A percentile compares a stretch with the other conserved stretches of the same genome.
Evolutionary conservation across 805 yeast species (phyloP).

Genomic region (Nakazawaea peltata): DNA sequence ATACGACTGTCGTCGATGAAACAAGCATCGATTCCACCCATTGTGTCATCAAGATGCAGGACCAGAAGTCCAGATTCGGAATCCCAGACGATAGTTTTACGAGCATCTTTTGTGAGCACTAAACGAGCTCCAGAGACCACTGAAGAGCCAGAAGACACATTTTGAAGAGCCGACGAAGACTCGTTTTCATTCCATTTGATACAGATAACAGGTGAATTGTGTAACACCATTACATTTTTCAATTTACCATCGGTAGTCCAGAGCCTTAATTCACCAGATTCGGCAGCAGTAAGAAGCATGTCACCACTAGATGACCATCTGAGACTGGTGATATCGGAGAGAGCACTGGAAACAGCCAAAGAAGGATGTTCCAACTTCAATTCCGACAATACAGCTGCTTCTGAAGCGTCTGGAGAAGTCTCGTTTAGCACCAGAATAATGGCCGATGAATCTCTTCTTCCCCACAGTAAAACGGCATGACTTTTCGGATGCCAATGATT

Average conservation of each 20-base stretch:
- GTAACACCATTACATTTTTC: slow-evolving; percentile 44
- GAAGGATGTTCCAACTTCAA: slow-evolving; percentile 8
- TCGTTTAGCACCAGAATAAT: slow-evolving; percentile 19
- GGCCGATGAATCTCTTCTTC: slow-evolving; percentile 27
- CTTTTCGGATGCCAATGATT: slow-evolving; percentile 51
- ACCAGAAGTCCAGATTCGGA: slow-evolving; percentile 41
- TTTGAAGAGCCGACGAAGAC: too few species aligned
- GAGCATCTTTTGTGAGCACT: slow-evolving; percentile 55
- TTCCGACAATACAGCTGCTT: not conserved
- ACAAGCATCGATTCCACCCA: slow-evolving; percentile 46
- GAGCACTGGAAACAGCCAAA: slow-evolving; percentile 4
- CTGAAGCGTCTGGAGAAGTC: slow-evolving; percentile 5
- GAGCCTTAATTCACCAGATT: slow-evolving; percentile 67
- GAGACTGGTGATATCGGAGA: slow-evolving; percentile 19
- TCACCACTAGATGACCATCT: slow-evolving; percentile 67
- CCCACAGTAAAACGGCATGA: slow-evolving; percentile 42
- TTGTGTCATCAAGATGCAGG: slow-evolving; percentile 32
- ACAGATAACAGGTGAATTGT: slow-evolving; percentile 44
- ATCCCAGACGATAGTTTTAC: slow-evolving; percentile 60
- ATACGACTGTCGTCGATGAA: slow-evolving; percentile 70
- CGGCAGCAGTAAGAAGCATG: slow-evolving; percentile 52
- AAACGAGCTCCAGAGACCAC: too few species aligned
- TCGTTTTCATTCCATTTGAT: slow-evolving; percentile 55
- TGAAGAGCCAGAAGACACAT: too few species aligned
- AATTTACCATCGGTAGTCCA: slow-evolving; percentile 72